These are phyloP conservation scores for Fusarium sp. DNA, from an alignment of 2,329 filamentous ascomycete genomes.

Conservation along the genomic window DNA sequence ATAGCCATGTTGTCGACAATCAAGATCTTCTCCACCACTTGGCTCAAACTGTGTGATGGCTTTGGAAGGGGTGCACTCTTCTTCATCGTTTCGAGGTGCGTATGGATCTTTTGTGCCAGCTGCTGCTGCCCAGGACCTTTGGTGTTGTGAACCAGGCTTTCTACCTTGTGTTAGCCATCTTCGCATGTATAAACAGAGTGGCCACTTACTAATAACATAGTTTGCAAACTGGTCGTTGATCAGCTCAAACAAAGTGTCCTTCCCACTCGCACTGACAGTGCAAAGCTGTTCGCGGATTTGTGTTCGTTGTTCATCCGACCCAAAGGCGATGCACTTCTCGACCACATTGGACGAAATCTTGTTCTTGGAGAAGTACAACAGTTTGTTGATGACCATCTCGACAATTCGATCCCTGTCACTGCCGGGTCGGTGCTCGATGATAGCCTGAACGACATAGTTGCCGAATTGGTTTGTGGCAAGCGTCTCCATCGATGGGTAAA, in stretches of 20 bases:
- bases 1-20: constrained; percentile 35
- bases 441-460: constrained; percentile 95
- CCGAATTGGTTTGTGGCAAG: constrained; percentile 90
- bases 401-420: constrained; percentile 80
- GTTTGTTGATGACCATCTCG: constrained; percentile 73
- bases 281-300: constrained; percentile 73
- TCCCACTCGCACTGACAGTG: constrained; percentile 68
- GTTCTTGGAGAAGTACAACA: constrained; percentile 85
- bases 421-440: constrained; percentile 79
- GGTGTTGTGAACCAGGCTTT: constrained; percentile 77
- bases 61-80: constrained; percentile 68
- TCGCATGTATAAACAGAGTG: neutral
- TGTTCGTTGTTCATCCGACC: constrained; percentile 73
- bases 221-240: constrained; percentile 95
- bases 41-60: constrained; percentile 31
- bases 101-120: constrained; percentile 71
- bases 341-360: constrained; percentile 98
- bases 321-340: constrained; percentile 85
- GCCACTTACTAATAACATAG: constrained; percentile 90
- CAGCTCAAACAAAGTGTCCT: constrained; percentile 75
- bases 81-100: constrained; percentile 59
- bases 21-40: neutral
- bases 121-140: constrained; percentile 63
- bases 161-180: constrained; percentile 55
- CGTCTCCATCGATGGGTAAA: constrained; percentile 75